Evolutionary conservation across 148 eudicot species (phyloP).

Genomic region (Rhododendron henanense): DNA sequence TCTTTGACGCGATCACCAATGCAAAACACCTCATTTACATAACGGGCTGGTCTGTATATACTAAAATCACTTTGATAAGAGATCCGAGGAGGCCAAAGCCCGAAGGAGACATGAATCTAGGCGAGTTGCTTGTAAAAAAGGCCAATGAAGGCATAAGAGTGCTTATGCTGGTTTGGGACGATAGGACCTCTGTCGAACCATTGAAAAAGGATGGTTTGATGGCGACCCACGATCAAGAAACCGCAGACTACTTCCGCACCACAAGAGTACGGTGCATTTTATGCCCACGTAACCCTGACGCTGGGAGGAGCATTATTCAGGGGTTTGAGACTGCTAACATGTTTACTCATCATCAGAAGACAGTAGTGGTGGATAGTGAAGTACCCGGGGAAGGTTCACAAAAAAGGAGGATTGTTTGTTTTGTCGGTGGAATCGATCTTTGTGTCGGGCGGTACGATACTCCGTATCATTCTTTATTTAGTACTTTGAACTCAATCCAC

Average conservation of each 20-base stretch:
- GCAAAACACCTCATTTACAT: slow-evolving; percentile 36
- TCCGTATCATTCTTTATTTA: slow-evolving; percentile 28
- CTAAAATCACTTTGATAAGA: slow-evolving; percentile 32
- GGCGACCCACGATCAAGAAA: slow-evolving; percentile 41
- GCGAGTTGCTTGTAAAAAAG: slow-evolving; percentile 31
- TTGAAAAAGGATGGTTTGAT: slow-evolving; percentile 31
- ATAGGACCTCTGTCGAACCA: slow-evolving; percentile 26
- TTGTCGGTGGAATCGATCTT: slow-evolving; percentile 42
- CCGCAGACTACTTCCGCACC: slow-evolving; percentile 12
- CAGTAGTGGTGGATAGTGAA: slow-evolving; percentile 30
- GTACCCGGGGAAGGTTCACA: slow-evolving; percentile 19
- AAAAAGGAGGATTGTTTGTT: slow-evolving; percentile 36
- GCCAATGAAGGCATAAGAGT: slow-evolving; percentile 37
- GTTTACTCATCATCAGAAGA: slow-evolving; percentile 44
- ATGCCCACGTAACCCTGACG: slow-evolving; percentile 37
- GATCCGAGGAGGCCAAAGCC: slow-evolving; percentile 24
- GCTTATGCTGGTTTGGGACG: slow-evolving; percentile 41
- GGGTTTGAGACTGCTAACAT: slow-evolving; percentile 23
- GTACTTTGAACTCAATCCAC: slow-evolving; percentile 27
- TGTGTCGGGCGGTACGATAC: slow-evolving; percentile 39
- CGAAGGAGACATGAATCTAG: slow-evolving; percentile 30
- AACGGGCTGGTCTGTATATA: slow-evolving; percentile 39
- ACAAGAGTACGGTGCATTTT: slow-evolving; percentile 28
- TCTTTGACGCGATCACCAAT: slow-evolving; percentile 32
- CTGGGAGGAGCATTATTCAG: slow-evolving; percentile 30